A percentile compares a stretch with the other conserved stretches of the same genome.
Conservation (phyloP, 2,329 filamentous ascomycete genomes). For the Zymoseptoria ardabiliae region DNA sequence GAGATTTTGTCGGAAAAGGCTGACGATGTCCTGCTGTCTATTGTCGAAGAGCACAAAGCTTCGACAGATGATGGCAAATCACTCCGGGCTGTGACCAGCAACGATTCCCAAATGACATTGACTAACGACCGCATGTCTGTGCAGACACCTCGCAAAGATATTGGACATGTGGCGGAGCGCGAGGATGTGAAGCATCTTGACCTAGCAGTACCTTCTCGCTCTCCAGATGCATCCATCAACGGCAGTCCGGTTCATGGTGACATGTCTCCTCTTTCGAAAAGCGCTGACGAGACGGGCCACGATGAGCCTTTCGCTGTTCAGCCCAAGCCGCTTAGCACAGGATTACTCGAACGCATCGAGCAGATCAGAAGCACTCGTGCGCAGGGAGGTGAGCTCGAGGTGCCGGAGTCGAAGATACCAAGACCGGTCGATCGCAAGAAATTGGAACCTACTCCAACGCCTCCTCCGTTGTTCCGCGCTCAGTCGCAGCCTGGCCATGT, state of each 20-base stretch:
- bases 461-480: constrained; percentile 44
- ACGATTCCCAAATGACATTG: constrained; percentile 10
- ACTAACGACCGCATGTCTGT: constrained; percentile 15
- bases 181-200: constrained; percentile 56
- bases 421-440: constrained; percentile 25
- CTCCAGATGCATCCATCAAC: constrained; percentile 16
- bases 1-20: constrained; percentile 49
- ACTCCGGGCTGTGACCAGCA: constrained; percentile 11
- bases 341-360: constrained; percentile 31
- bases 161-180: constrained; percentile 34
- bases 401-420: constrained; percentile 30
- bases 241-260: not conserved
- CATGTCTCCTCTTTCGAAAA: not conserved
- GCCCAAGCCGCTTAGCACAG: constrained; percentile 30
- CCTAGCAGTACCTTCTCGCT: constrained; percentile 44
- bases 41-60: constrained; percentile 53
- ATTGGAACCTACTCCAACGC: constrained; percentile 28
- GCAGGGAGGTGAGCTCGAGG: constrained; percentile 14
- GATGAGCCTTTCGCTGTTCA: constrained; percentile 26
- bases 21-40: constrained; percentile 56
- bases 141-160: constrained; percentile 25
- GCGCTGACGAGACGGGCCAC: not conserved
- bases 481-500: constrained; percentile 42
- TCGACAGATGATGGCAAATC: constrained; percentile 16
- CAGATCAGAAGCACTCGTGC: constrained; percentile 29